Evolutionary conservation across 805 yeast species (phyloP), one percentile per base, ranked within the genome.

Genomic region (Lipomyces oligophaga): DNA sequence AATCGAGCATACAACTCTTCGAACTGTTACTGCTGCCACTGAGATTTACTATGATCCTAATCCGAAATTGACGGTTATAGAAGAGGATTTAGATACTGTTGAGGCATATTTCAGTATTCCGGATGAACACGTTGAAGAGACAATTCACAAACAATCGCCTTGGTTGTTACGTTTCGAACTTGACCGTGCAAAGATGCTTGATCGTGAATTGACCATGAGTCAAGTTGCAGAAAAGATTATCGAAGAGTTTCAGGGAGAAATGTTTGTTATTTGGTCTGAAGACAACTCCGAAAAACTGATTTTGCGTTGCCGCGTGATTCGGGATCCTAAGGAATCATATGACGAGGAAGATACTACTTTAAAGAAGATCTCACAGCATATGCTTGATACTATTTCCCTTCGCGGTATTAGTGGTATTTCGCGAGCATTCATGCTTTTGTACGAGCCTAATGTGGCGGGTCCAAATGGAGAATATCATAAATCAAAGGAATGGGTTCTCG

Each of bases 101-200:
- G 95, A 89, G 63, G 90, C 96, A 11, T 94, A 88, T 71, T 93
- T 93, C 66, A 90, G 96, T 31, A 85, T 93, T 75, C 95, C 97
- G 19, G 98, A 94, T 71, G 97, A 93, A 63, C 93, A 87, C 65
- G 95, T 90, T 37, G 97, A 90, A 69, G 90, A 87, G 52, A 83
- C 89, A 5, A 73, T 93, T 48, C 95, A 88, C 62, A 86, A 85
- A 65, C 98, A 94, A 70, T 86, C 96, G 3, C 99, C 98, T 49
- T 93, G 99, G 99, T 73, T 93, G 59, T 75, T 93, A 61, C 89
- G 99, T 76, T 75, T 93, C 50, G 98, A 93, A 68, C 75, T 93
- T 48, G 98, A 94, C 69, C 93, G 98, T 76, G 96, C 97, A 31
- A 90, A 90, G 70, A 89, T 93, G 97, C 83, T 90, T 63, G 98